Evolutionary conservation across 306 rosid species (phyloP).

Genomic region (Lagenaria siceraria): DNA sequence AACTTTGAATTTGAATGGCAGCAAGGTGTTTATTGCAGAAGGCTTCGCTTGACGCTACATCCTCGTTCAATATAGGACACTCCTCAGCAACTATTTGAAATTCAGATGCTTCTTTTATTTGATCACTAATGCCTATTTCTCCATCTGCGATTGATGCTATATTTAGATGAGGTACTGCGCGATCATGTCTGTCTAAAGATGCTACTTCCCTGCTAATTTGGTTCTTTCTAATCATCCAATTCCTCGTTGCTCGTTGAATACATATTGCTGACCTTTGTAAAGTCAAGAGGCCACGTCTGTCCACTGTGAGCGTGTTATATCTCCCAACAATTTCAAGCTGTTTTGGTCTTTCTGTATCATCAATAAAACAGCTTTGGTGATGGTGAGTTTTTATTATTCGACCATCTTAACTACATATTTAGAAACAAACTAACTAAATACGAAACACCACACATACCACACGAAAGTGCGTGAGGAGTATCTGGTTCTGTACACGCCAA

Average conservation of each 20-base stretch:
- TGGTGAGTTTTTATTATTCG: conserved; percentile 13
- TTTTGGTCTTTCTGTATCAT: conserved; percentile 31
- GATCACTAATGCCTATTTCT: conserved; percentile 21
- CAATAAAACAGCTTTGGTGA: conserved; percentile 10
- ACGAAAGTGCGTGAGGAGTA: conserved; percentile 14
- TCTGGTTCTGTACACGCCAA: conserved; percentile 14
- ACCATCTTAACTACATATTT: neutral
- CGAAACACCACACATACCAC: conserved; percentile 32
- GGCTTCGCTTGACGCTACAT: conserved; percentile 8
- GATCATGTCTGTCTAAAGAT: conserved; percentile 11
- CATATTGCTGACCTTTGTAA: conserved; percentile 27
- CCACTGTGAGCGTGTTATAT: conserved; percentile 25
- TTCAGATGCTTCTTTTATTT: conserved; percentile 26
- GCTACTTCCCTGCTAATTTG: neutral
- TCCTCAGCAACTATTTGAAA: conserved; percentile 42
- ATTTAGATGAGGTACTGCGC: conserved; percentile 20
- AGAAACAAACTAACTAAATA: neutral
- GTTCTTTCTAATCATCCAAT: conserved; percentile 38
- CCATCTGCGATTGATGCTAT: conserved; percentile 13
- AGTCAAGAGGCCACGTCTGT: conserved; percentile 31
- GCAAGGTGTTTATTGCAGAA: conserved; percentile 21
- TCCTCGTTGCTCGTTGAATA: conserved; percentile 24
- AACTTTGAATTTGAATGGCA: conserved; percentile 54
- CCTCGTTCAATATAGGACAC: conserved; percentile 13
- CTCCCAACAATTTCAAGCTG: conserved; percentile 22